Base-by-base conservation (phyloP, 2,329 filamentous ascomycete genomes). In the Pestalotiopsis sp. region DNA sequence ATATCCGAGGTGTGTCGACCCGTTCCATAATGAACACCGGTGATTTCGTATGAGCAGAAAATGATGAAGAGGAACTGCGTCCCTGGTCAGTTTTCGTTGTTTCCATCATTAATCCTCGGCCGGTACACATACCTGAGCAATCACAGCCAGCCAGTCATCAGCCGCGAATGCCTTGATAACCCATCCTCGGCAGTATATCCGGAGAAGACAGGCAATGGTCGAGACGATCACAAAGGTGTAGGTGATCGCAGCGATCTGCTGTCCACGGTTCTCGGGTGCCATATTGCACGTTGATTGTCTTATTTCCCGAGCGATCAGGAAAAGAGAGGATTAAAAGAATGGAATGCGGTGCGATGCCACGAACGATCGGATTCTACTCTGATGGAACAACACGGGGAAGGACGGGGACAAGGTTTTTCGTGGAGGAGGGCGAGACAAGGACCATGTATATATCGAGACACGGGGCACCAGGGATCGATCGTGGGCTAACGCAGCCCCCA, bases 181-280 rank as follows among this genome's bases (percentile, higher is more conserved):
- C 69, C 74, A 75, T 6, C 69, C 76, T 41, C 78, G 77, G 14
- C 77, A 79, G 67, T 80, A 80, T 3, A 76, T 68, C 11, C 79
- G 77, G 6, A 80, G 69, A 2, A 69, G 25, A 1, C 75, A 76
- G 6, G 78, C 72, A 59, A 79, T 74, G 13, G 78, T 76, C 6
- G 76, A 77, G 9, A 83, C 59, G 4, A 79, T 67, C 17, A 83
- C 56, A 60, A 84, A 81, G 4, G 78, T 70, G 65, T 73, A 73
- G 23, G 70, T 70, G 62, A 78, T 71, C 4, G 70, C 78, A 61
- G 70, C 60, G 60, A 80, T 70, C 68, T 78, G 67, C 41, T 71
- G 68, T 23, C 74, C 75, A 20, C 73, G 72, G 66, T 73, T 72
- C 45, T 72, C 70, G 17, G 13, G 13, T 52, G 61, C 61, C 61